Evolutionary conservation across 768 basidiomycete genomes (phyloP), one percentile per base, ranked within the genome.

Genomic region (Collybiopsis confluens): DNA sequence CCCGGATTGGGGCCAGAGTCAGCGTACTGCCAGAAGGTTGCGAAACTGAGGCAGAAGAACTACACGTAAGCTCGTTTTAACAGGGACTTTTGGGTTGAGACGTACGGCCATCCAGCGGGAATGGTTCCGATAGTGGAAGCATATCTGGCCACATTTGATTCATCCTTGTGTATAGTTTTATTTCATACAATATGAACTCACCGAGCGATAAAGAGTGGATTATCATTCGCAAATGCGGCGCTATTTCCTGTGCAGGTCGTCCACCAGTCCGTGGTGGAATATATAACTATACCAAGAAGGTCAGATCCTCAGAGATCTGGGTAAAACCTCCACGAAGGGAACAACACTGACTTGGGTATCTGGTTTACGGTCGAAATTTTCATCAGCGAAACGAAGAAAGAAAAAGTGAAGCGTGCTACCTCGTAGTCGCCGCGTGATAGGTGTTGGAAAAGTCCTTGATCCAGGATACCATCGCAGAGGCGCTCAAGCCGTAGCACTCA

Each of bases 211-310:
- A 82, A 86, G 2, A 88, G 69, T 2, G 84, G 82, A 62, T 78
- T 83, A 51, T 68, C 75, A 2, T 61, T 51, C 1, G 62, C 74
- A 57, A 87, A 86, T 3, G 66, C 68, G 11, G 70, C 67, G 52
- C 74, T 80, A 63, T 83, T 80, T 0, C 79, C 82, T 1, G 86
- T 87, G 64, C 86, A 88, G 7, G 72, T 74, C 8, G 59, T 78
- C 86, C 86, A 88, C 85, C 85, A 87, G 62, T 77, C 70, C 10
- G 81, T 84, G 3, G 79, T 82, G 26, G 80, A 80, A 58, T 86
- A 86, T 53, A 85, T 82, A 36, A 80, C 80, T 78, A 37, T 52
- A 27, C 24, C 3, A 45, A 20, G 7, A 33, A 18, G n/a, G n/a
- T n/a, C n/a, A n/a, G n/a, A n/a, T n/a, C n/a, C n/a, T n/a, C n/a